These are phyloP conservation scores for Auxenochlorella pyrenoidosa DNA, from an alignment of 139 green algal genomes.

Conservation along the genomic window DNA sequence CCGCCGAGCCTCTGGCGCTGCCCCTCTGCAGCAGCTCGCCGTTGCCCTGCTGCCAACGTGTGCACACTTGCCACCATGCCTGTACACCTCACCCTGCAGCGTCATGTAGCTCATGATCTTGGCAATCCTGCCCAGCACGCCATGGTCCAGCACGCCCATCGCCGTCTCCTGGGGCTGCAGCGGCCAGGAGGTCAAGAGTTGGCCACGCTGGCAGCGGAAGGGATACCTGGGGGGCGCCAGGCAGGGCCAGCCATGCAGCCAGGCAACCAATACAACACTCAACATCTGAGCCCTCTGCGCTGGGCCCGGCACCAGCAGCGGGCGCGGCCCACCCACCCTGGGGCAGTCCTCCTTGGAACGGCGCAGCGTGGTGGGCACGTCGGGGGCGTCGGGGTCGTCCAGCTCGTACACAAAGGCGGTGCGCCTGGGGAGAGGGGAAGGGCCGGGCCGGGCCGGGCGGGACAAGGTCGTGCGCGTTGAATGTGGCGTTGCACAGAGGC, in stretches of 20 bases:
- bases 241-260: no score
- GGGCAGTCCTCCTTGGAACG: constrained; percentile 92
- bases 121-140: constrained; percentile 81
- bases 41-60: no score
- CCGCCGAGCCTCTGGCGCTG: no score
- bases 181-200: background rate
- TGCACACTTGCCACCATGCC: no score
- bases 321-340: constrained; percentile 34
- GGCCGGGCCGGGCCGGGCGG: no score
- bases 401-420: constrained; percentile 93
- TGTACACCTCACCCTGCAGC: constrained; percentile 15
- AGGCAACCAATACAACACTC: background rate
- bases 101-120: constrained; percentile 93
- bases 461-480: no score
- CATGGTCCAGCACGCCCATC: constrained; percentile 59
- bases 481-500: no score
- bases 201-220: background rate
- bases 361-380: constrained; percentile 87
- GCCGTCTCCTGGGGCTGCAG: constrained; percentile 41
- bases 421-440: background rate
- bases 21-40: no score
- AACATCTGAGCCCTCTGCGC: no score
- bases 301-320: background rate
- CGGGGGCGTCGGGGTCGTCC: constrained; percentile 54
- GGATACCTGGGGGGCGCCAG: no score